Evolutionary conservation across 192 early-diverging fungal genomes (phyloP).

Genomic region (Backusella liffmaniae): DNA sequence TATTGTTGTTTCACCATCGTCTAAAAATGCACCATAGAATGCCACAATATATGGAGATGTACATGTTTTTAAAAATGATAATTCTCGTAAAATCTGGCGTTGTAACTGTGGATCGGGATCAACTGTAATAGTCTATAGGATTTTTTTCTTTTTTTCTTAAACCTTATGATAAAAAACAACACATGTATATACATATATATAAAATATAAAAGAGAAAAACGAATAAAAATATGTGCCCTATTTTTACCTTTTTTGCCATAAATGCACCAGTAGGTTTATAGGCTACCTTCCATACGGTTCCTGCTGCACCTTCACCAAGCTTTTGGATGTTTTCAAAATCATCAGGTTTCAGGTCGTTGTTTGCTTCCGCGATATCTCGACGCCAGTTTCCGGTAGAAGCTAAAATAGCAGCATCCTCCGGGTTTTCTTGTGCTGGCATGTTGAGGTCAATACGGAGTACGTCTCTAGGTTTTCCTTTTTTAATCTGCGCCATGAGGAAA

Average conservation of each 20-base stretch:
- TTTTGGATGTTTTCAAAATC: constrained; percentile 77
- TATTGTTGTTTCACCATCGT: constrained; percentile 73
- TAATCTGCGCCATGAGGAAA: constrained; percentile 17
- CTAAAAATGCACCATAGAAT: constrained; percentile 89
- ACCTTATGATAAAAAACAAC: neutral
- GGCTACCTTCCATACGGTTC: constrained; percentile 85
- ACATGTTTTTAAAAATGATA: constrained; percentile 84
- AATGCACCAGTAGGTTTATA: constrained; percentile 68
- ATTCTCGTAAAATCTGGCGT: constrained; percentile 85
- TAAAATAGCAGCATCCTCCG: neutral
- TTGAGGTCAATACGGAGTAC: constrained; percentile 21
- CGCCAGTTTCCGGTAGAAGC: constrained; percentile 26
- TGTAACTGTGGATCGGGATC: constrained; percentile 68
- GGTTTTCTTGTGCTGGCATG: constrained; percentile 8
- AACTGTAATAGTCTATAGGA: constrained; percentile 52
- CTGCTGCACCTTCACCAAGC: constrained; percentile 91
- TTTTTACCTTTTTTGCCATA: constrained; percentile 91
- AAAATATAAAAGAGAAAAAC: neutral
- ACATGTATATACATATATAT: neutral
- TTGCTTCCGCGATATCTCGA: constrained; percentile 24
- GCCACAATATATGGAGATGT: constrained; percentile 90
- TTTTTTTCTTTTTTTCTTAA: constrained; percentile 12
- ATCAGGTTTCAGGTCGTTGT: constrained; percentile 43
- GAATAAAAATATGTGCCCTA: neutral
- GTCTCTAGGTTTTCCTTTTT: constrained; percentile 11